Evolutionary conservation across 306 rosid species (phyloP).

Genomic region (Cicer chorassanicum): DNA sequence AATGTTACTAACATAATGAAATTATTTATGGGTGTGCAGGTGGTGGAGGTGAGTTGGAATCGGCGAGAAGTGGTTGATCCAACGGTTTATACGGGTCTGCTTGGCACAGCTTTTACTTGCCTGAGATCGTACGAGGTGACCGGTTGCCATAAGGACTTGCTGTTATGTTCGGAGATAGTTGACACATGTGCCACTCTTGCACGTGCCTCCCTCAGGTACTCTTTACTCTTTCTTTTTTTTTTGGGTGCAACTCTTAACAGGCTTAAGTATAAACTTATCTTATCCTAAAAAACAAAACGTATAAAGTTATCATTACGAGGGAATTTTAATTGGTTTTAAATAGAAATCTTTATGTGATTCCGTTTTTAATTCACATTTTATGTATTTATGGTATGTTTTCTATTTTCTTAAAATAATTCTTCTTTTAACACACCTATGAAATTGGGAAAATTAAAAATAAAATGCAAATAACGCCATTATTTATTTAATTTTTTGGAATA

Average conservation of each 20-base stretch:
- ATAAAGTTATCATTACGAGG: neutral
- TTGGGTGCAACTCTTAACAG: no score
- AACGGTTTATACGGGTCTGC: slow-evolving; percentile 72
- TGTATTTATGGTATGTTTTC: no score
- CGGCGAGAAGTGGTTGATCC: slow-evolving; percentile 65
- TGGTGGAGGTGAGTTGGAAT: slow-evolving; percentile 70
- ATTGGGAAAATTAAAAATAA: no score
- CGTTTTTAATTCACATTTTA: no score
- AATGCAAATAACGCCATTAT: no score
- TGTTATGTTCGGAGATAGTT: slow-evolving; percentile 61
- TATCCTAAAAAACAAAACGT: no score
- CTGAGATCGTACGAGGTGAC: slow-evolving; percentile 72
- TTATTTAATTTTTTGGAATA: neutral
- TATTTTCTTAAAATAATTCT: no score
- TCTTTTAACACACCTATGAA: no score
- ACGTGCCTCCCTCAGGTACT: slow-evolving; percentile 70
- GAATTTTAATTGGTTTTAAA: neutral
- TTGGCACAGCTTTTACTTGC: slow-evolving; percentile 85
- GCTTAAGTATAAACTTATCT: neutral
- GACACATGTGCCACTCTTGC: slow-evolving; percentile 60
- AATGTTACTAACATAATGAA: neutral
- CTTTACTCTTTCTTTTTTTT: neutral
- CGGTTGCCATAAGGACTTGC: slow-evolving; percentile 63
- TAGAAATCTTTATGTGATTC: no score
- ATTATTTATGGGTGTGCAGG: slow-evolving; percentile 43